phyloP scores from a whole-genome alignment of 176 grass and related monocot genomes.

The Musa beccarii region DNA sequence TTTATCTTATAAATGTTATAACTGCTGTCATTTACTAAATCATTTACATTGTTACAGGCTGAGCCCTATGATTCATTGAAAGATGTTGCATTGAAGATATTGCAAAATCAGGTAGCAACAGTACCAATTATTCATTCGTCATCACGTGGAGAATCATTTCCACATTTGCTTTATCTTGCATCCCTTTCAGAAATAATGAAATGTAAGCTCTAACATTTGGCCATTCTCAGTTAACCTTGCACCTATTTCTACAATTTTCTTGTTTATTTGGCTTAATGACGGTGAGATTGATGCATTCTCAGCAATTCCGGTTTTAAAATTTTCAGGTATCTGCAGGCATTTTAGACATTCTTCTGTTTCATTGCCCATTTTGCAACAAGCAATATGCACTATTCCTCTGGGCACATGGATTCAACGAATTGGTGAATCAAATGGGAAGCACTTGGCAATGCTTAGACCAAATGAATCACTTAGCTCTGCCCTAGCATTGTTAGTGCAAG shows the following conservation, averaged over 20 bases:
- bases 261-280: not conserved
- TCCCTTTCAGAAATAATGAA: conserved; percentile 16
- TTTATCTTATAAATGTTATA: not conserved
- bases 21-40: not conserved
- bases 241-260: not conserved
- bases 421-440: conserved; percentile 65
- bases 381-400: conserved; percentile 67
- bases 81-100: conserved; percentile 16
- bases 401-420: conserved; percentile 78
- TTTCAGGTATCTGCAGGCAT: conserved; percentile 89
- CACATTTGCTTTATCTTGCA: conserved; percentile 19
- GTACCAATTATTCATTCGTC: conserved; percentile 13
- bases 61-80: conserved; percentile 16
- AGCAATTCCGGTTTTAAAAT: not conserved
- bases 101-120: conserved; percentile 8
- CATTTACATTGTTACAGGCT: conserved; percentile 4
- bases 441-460: conserved; percentile 64
- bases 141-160: not conserved
- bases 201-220: conserved; percentile 7
- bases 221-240: not conserved
- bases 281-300: not conserved
- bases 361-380: conserved; percentile 74
- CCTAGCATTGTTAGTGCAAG: conserved; percentile 74
- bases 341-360: conserved; percentile 74
- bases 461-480: conserved; percentile 67